Conservation (phyloP, 2,329 filamentous ascomycete species). For the Colletotrichum australisinense region DNA sequence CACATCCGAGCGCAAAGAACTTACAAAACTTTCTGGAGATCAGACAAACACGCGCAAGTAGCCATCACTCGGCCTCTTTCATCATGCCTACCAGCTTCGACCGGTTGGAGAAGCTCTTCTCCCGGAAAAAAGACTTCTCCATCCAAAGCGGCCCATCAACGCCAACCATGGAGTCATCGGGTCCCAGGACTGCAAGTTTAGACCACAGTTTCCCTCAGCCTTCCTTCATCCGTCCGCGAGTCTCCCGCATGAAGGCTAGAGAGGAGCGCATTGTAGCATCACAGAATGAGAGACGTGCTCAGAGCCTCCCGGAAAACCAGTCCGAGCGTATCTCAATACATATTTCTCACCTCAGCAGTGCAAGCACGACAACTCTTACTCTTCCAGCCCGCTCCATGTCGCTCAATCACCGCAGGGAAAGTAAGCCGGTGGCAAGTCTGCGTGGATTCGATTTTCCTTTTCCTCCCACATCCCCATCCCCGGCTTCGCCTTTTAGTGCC, state of each 20-base stretch:
- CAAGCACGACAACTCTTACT: constrained; percentile 22
- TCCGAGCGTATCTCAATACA: constrained; percentile 37
- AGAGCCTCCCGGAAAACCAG: constrained; percentile 33
- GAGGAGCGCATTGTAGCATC: constrained; percentile 50
- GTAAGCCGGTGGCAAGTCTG: constrained; percentile 41
- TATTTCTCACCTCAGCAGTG: constrained; percentile 26
- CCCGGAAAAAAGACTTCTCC: constrained; percentile 49
- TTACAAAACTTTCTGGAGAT: constrained; percentile 12
- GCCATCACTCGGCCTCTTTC: background rate
- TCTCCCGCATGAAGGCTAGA: constrained; percentile 67
- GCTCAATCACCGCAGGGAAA: constrained; percentile 18
- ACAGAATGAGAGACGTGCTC: constrained; percentile 23
- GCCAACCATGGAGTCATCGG: constrained; percentile 1
- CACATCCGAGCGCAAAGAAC: background rate
- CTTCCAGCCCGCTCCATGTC: constrained; percentile 30
- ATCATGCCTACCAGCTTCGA: constrained; percentile 35
- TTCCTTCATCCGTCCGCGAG: constrained; percentile 67
- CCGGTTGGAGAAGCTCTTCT: constrained; percentile 63
- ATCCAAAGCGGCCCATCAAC: background rate
- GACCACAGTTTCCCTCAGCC: constrained; percentile 60
- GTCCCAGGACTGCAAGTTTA: constrained; percentile 37
- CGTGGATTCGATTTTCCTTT: constrained; percentile 52
- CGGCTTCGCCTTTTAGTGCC: constrained; percentile 30
- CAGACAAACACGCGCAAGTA: background rate
- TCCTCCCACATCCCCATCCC: constrained; percentile 43